These are phyloP conservation scores for Penicillium decumbens DNA, from an alignment of 2,329 filamentous ascomycete genomes.

Conservation along the genomic window DNA sequence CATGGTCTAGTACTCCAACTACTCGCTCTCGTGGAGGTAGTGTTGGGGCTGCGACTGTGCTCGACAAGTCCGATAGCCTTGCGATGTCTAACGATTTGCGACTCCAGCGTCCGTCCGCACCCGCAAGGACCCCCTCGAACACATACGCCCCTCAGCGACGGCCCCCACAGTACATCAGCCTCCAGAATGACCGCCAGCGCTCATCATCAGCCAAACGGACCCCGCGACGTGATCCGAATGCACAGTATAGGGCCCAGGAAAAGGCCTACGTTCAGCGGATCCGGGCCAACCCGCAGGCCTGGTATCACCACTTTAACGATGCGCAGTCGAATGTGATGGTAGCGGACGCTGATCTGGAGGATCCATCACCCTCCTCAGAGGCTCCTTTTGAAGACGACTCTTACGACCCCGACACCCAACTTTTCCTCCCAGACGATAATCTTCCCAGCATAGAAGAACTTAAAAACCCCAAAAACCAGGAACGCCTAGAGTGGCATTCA, in stretches of 20 bases:
- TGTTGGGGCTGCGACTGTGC: slow-evolving; percentile 39
- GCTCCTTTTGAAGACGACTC: slow-evolving; percentile 74
- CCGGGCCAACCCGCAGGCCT: slow-evolving; percentile 72
- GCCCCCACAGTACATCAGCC: slow-evolving; percentile 48
- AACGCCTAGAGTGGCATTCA: slow-evolving; percentile 93
- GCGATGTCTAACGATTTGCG: slow-evolving; percentile 39
- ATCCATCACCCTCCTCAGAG: slow-evolving; percentile 83
- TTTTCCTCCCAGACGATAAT: slow-evolving; percentile 86
- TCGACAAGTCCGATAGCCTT: slow-evolving; percentile 37
- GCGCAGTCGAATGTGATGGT: slow-evolving; percentile 65
- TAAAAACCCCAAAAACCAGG: slow-evolving; percentile 78
- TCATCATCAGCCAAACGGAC: slow-evolving; percentile 54
- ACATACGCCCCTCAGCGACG: slow-evolving; percentile 66
- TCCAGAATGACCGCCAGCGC: slow-evolving; percentile 49
- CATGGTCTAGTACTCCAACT: slow-evolving; percentile 36
- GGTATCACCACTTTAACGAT: slow-evolving; percentile 58
- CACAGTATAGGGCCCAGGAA: slow-evolving; percentile 77
- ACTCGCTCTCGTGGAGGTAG: slow-evolving; percentile 44
- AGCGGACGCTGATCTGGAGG: slow-evolving; percentile 78
- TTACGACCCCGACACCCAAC: slow-evolving; percentile 85
- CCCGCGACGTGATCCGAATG: slow-evolving; percentile 60
- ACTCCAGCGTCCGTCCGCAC: slow-evolving; percentile 63
- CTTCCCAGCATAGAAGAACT: slow-evolving; percentile 87
- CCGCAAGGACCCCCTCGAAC: slow-evolving; percentile 69
- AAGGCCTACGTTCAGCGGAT: slow-evolving; percentile 91